Conservation (phyloP, 2,329 filamentous ascomycete genomes). For the Venturiaceae sp. region DNA sequence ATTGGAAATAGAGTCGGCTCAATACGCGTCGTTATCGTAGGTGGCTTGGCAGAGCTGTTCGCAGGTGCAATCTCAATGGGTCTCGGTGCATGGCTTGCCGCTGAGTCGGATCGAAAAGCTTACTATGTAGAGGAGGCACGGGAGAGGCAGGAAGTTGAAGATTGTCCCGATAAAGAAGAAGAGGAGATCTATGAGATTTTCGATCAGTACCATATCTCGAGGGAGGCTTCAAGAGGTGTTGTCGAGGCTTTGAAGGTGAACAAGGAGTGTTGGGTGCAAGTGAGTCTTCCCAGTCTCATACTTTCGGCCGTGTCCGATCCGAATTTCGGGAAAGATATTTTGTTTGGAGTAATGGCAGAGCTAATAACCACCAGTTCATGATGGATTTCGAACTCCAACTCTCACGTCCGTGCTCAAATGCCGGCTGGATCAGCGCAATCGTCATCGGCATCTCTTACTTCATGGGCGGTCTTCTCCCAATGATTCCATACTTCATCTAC, state of each 20-base stretch:
- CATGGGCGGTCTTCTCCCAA: constrained; percentile 9
- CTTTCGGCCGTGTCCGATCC: too few relatives aligned
- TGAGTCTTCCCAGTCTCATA: background rate
- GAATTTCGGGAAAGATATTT: too few relatives aligned
- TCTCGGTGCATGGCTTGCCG: constrained; percentile 62
- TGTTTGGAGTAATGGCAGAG: background rate
- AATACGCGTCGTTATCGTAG: constrained; percentile 35
- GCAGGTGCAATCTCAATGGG: constrained; percentile 75
- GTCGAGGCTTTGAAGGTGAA: constrained; percentile 6
- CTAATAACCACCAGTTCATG: constrained; percentile 4
- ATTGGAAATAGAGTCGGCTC: constrained; percentile 13
- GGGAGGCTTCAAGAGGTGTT: background rate
- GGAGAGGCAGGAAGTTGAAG: constrained; percentile 5
- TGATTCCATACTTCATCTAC: constrained; percentile 10
- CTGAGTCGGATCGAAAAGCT: constrained; percentile 19
- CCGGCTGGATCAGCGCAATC: constrained; percentile 6
- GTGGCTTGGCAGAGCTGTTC: constrained; percentile 65
- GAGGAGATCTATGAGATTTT: constrained; percentile 9
- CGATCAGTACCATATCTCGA: constrained; percentile 5
- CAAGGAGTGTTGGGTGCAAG: constrained; percentile 6
- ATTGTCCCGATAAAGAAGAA: constrained; percentile 1
- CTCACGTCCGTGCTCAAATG: constrained; percentile 1
- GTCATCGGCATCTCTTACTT: constrained; percentile 10
- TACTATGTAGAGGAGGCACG: constrained; percentile 7
- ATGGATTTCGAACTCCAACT: constrained; percentile 10